These are phyloP conservation scores for Kwoniella mangroviensis DNA, from an alignment of 768 basidiomycete species.

Conservation along the genomic window DNA sequence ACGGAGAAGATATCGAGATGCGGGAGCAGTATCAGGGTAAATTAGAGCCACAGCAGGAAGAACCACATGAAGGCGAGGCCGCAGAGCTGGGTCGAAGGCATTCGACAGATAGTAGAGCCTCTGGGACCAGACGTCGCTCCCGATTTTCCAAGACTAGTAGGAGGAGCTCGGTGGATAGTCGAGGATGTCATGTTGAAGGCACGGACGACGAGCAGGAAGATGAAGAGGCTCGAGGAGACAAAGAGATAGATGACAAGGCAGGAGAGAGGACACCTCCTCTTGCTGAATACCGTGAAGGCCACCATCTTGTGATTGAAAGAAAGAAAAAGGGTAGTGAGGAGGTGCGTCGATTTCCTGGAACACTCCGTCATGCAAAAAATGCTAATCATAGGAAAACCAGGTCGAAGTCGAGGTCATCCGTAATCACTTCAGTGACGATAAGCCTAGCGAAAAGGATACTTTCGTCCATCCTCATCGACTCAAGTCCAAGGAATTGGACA, in stretches of 20 bases:
- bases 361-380: too few relatives aligned
- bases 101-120: not conserved
- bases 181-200: conserved; percentile 28
- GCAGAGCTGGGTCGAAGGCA: conserved; percentile 29
- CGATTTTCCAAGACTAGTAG: conserved; percentile 25
- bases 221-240: conserved; percentile 32
- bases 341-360: conserved; percentile 57
- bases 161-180: conserved; percentile 25
- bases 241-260: conserved; percentile 33
- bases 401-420: conserved; percentile 70
- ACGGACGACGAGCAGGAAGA: conserved; percentile 33
- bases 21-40: conserved; percentile 24
- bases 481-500: conserved; percentile 41
- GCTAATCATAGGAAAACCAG: conserved; percentile 52
- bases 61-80: conserved; percentile 19
- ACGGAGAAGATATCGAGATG: conserved; percentile 41
- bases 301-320: conserved; percentile 69
- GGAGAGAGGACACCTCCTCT: conserved; percentile 52
- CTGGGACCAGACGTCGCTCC: conserved; percentile 1
- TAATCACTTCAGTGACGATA: conserved; percentile 57
- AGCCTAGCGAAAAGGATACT: conserved; percentile 30
- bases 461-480: conserved; percentile 52
- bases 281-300: conserved; percentile 74
- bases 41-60: not conserved
- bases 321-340: conserved; percentile 68